phyloP scores from a whole-genome alignment of 1,284 basidiomycete species.

The Hemileia vastatrix region DNA sequence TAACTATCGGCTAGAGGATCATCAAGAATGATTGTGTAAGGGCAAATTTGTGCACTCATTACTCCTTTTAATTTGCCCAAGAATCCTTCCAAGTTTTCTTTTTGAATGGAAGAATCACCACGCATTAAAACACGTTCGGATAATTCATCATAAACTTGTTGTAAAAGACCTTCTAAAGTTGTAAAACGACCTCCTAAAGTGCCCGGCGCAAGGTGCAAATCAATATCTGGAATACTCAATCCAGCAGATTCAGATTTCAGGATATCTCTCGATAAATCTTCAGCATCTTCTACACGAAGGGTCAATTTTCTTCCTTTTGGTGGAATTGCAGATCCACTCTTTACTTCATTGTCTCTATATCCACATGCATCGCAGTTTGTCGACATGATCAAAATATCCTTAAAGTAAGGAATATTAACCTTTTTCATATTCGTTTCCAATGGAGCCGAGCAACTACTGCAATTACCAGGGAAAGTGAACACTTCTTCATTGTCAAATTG shows the following conservation, averaged over 20 bases:
- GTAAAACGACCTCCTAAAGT: conserved; percentile 98
- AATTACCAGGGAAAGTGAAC: conserved; percentile 75
- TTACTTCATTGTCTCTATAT: conserved; percentile 96
- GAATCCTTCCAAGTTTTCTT: conserved; percentile 59
- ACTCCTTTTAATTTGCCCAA: conserved; percentile 69
- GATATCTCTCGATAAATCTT: conserved; percentile 85
- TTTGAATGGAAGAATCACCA: conserved; percentile 57
- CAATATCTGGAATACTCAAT: conserved; percentile 85
- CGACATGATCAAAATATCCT: conserved; percentile 98
- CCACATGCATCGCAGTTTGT: conserved; percentile 92
- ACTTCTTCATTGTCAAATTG: conserved; percentile 64
- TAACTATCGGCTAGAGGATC: conserved; percentile 94
- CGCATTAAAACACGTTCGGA: conserved; percentile 72
- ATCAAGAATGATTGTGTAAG: conserved; percentile 86
- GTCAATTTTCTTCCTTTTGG: conserved; percentile 75
- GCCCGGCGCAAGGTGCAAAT: conserved; percentile 79
- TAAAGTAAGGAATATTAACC: conserved; percentile 95
- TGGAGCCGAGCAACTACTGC: conserved; percentile 75
- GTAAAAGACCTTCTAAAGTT: conserved; percentile 86
- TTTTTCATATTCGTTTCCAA: conserved; percentile 91
- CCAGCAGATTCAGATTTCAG: conserved; percentile 92
- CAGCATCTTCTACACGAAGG: conserved; percentile 80
- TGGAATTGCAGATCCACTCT: conserved; percentile 81
- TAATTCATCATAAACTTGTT: conserved; percentile 94
- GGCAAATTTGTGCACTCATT: conserved; percentile 60